Evolutionary conservation across 2,329 filamentous ascomycete genomes (phyloP).

Genomic region (Exophiala lecanii-corni): DNA sequence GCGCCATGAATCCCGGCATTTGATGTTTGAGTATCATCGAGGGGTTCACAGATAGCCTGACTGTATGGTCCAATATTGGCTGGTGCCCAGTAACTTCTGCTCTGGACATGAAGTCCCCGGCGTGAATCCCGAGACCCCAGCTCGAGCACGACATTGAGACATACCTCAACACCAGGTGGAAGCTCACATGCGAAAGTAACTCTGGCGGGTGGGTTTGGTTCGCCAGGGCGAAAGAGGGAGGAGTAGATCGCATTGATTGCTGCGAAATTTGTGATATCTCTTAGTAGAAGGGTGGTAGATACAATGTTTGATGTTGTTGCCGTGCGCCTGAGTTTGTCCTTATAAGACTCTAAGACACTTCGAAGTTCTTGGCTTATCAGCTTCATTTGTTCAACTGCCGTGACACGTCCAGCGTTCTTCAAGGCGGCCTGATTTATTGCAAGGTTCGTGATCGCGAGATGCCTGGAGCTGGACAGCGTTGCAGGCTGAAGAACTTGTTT

Average conservation of each 20-base stretch:
- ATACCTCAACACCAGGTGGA: slow-evolving; percentile 55
- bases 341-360: slow-evolving; percentile 3
- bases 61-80: slow-evolving; percentile 98
- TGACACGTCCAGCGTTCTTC: background rate
- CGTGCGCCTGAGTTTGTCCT: background rate
- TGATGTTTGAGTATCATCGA: background rate
- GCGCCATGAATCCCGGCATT: slow-evolving; percentile 8
- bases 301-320: slow-evolving; percentile 33
- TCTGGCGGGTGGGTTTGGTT: slow-evolving; percentile 77
- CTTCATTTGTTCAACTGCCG: slow-evolving; percentile 16
- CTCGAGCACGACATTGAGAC: slow-evolving; percentile 53
- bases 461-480: background rate
- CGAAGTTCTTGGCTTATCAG: slow-evolving; percentile 10
- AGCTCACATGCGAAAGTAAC: slow-evolving; percentile 72
- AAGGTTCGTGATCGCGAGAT: background rate
- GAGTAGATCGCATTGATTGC: slow-evolving; percentile 72
- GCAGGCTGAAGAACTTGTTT: background rate
- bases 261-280: slow-evolving; percentile 74
- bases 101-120: slow-evolving; percentile 78
- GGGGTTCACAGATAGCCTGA: slow-evolving; percentile 65
- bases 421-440: background rate
- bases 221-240: slow-evolving; percentile 56
- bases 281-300: slow-evolving; percentile 62
- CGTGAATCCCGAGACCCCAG: slow-evolving; percentile 31
- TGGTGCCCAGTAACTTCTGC: slow-evolving; percentile 92